phyloP scores from a whole-genome alignment of 2,329 filamentous ascomycete genomes.

The Stagonosporopsis vannaccii region DNA sequence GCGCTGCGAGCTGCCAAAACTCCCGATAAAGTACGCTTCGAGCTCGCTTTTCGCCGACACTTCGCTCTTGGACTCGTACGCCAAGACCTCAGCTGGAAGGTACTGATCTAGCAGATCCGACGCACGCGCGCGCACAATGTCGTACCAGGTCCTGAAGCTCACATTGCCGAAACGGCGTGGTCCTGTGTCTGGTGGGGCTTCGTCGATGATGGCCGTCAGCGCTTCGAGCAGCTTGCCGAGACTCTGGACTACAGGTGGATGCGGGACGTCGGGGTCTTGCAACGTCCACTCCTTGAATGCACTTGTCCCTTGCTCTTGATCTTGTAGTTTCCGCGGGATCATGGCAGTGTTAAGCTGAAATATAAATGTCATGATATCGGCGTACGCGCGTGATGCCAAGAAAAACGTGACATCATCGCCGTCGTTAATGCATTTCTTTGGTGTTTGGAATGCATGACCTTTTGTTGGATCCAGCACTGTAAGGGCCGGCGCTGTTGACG shows the following conservation, averaged over 20 bases:
- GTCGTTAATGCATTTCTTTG: constrained; percentile 84
- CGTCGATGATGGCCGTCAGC: constrained; percentile 72
- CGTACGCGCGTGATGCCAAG: constrained; percentile 80
- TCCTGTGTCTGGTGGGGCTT: constrained; percentile 83
- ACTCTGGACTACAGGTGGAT: constrained; percentile 66
- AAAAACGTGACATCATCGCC: constrained; percentile 82
- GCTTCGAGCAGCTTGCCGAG: constrained; percentile 72
- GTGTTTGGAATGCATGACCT: constrained; percentile 64
- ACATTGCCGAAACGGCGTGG: constrained; percentile 91
- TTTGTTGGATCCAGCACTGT: constrained; percentile 28
- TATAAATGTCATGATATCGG: constrained; percentile 85
- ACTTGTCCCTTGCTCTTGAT: constrained; percentile 46
- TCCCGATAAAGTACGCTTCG: constrained; percentile 78
- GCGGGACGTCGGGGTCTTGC: constrained; percentile 52
- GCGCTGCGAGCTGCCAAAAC: constrained; percentile 86
- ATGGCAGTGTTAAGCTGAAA: constrained; percentile 89
- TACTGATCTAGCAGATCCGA: constrained; percentile 64
- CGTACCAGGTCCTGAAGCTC: constrained; percentile 86
- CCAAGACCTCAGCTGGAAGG: constrained; percentile 60
- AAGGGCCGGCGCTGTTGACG: constrained; percentile 29
- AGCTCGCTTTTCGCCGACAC: constrained; percentile 71
- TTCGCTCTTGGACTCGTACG: constrained; percentile 37
- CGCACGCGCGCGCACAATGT: constrained; percentile 68
- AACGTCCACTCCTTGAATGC: constrained; percentile 62
- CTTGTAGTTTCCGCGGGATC: constrained; percentile 69